These are phyloP conservation scores for Cercospora zeae-maydis DNA, from an alignment of 2,329 filamentous ascomycete species.

Conservation along the genomic window DNA sequence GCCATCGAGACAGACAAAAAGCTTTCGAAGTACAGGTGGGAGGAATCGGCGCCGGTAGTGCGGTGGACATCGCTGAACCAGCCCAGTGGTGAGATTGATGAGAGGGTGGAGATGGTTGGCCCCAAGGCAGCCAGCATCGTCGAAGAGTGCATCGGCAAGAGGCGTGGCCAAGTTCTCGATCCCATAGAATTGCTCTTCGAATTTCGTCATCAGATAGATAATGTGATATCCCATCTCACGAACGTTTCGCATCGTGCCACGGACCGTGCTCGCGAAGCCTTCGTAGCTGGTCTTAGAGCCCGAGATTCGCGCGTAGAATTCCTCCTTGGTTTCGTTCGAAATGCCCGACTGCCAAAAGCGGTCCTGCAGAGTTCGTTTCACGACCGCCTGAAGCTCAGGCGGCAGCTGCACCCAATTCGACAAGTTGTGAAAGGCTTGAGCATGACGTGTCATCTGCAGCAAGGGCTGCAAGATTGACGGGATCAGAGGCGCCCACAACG, in stretches of 20 bases:
- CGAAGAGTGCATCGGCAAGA: conserved; percentile 78
- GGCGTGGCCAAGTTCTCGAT: conserved; percentile 77
- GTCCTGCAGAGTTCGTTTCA: conserved; percentile 82
- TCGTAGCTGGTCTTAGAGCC: conserved; percentile 87
- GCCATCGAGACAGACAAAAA: conserved; percentile 80
- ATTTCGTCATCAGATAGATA: conserved; percentile 84
- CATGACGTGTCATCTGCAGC: conserved; percentile 79
- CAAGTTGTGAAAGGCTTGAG: conserved; percentile 86
- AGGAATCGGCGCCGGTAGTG: conserved; percentile 74
- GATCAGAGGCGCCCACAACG: conserved; percentile 81
- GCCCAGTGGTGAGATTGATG: conserved; percentile 78
- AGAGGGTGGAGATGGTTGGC: conserved; percentile 93
- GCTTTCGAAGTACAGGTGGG: conserved; percentile 73
- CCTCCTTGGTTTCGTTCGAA: conserved; percentile 89
- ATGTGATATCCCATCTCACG: conserved; percentile 93
- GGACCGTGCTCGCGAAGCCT: conserved; percentile 88
- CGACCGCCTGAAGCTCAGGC: conserved; percentile 69
- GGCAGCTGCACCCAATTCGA: conserved; percentile 77
- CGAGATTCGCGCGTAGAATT: conserved; percentile 89
- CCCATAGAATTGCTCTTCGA: conserved; percentile 88
- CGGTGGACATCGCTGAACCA: conserved; percentile 89
- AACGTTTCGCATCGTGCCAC: conserved; percentile 82
- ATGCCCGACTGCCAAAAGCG: conserved; percentile 98
- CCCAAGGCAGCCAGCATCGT: conserved; percentile 76
- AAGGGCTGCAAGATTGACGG: conserved; percentile 80